Percentiles rank a stretch among this genome's conserved stretches.
Evolutionary conservation across 2,329 filamentous ascomycete species (phyloP).

Genomic region (Botryotinia convoluta): DNA sequence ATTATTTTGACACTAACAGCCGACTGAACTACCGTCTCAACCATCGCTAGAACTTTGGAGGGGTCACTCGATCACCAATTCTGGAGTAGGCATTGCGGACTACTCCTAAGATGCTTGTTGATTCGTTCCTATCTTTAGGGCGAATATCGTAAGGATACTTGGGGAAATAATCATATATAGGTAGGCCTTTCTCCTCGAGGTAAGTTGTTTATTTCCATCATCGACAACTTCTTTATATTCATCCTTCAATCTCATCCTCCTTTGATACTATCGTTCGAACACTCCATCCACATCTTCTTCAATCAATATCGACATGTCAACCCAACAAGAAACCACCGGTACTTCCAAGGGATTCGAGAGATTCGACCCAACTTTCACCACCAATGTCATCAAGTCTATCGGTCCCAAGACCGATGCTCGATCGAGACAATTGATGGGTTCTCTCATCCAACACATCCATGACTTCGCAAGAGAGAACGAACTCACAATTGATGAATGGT

Average conservation of each 20-base stretch:
- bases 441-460: conserved; percentile 70
- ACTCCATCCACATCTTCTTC: background rate
- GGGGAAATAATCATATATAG: conserved; percentile 11
- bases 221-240: conserved; percentile 2
- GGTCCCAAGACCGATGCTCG: conserved; percentile 65
- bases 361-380: conserved; percentile 77
- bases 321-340: conserved; percentile 10
- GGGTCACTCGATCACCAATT: conserved; percentile 4
- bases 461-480: conserved; percentile 77
- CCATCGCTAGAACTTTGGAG: background rate
- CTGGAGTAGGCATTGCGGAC: background rate
- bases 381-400: conserved; percentile 70
- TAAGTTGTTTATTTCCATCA: background rate
- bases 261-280: background rate
- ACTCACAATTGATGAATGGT: conserved; percentile 74
- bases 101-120: conserved; percentile 1
- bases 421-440: conserved; percentile 59
- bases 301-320: conserved; percentile 13
- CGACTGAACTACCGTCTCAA: conserved; percentile 19
- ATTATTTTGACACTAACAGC: conserved; percentile 9
- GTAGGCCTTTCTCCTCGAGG: conserved; percentile 1
- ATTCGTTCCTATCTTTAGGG: background rate
- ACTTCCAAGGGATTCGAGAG: conserved; percentile 20
- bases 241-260: background rate
- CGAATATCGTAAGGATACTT: background rate